Evolutionary conservation across 1,284 basidiomycete genomes (phyloP).

Genomic region (Cystobasidium pallidum): DNA sequence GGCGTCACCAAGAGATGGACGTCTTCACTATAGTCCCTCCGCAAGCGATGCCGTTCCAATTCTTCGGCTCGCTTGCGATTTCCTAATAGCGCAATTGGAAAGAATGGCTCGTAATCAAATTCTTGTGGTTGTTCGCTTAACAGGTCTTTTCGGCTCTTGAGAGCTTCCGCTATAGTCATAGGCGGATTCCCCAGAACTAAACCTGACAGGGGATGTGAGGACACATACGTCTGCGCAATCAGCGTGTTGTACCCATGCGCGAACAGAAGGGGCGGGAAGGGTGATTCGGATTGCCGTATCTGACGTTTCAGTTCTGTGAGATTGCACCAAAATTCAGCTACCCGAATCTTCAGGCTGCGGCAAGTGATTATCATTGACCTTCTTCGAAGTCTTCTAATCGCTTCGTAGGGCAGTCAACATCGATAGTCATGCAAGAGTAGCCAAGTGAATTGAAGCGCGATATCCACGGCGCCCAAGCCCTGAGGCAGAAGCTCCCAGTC

Average conservation of each 20-base stretch:
- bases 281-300: constrained; percentile 29
- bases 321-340: neutral
- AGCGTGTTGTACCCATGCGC: constrained; percentile 28
- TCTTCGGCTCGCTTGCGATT: constrained; percentile 10
- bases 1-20: constrained; percentile 37
- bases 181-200: constrained; percentile 47
- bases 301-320: constrained; percentile 27
- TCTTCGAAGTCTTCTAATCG: constrained; percentile 35
- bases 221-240: constrained; percentile 48
- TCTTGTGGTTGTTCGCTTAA: constrained; percentile 26
- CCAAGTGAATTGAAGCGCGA: constrained; percentile 8
- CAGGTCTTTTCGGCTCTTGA: constrained; percentile 22
- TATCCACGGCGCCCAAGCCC: constrained; percentile 36
- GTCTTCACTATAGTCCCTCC: constrained; percentile 34
- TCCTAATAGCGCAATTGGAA: constrained; percentile 44
- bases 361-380: constrained; percentile 4
- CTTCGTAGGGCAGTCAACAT: constrained; percentile 5
- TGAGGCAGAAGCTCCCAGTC: constrained; percentile 2
- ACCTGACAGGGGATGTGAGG: constrained; percentile 47
- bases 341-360: neutral
- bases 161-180: constrained; percentile 18
- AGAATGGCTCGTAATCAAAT: constrained; percentile 48
- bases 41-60: constrained; percentile 30
- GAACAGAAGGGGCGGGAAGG: constrained; percentile 37
- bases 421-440: constrained; percentile 33